Evolutionary conservation across 1,139 yeast species (phyloP), one percentile per base, ranked within the genome.

Genomic region (Yamadazyma pseudoaaseri): DNA sequence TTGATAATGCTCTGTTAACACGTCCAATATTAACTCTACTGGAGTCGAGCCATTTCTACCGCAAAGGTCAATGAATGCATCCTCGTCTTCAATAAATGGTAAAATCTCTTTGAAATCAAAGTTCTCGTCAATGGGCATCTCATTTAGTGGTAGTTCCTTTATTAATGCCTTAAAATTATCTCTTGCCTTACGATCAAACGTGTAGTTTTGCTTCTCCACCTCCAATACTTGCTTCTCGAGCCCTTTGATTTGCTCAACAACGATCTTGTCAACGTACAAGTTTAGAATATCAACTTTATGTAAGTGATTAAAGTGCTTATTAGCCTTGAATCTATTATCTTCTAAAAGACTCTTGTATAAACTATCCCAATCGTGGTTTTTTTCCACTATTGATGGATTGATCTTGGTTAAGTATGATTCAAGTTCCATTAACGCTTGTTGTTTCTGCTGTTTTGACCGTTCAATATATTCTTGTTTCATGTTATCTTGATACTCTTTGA

Each of bases 11-110:
- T 76, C 82, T 46, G 84, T 90, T 2, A 83, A 71, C 1, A 74
- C 53, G 54, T 90, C 96, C 78, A 87, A 76, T 49, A 85, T 86
- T 28, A 86, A 59, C 41, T 89, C 96, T 23, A 83, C 52, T 0
- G 96, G 85, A 1, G 80, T 70, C 0, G 97, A 87, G 0, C 97
- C 97, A 27, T 77, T 70, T 38, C 90, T 71, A 0, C 95, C 96
- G 40, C 89, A 71, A 27, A 87, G 48, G 15, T 73, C 78, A 11
- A 73, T 53, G 49, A 83, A 87, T 12, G 79, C 62, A 34, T 65
- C 70, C 39, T 83, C 83, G 18, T 74, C 71, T 44, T 77, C 79
- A 2, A 89, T 49, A 3, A 54, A 38, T 0, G 74, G 65, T 24
- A 76, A 65, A 5, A 86, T 52, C 16, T 79, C 80, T 35, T 59